Percentiles rank a stretch among this genome's conserved stretches.
Evolutionary conservation across 495 filamentous ascomycete genomes (phyloP).

Genomic region (Penicillium pulvis): DNA sequence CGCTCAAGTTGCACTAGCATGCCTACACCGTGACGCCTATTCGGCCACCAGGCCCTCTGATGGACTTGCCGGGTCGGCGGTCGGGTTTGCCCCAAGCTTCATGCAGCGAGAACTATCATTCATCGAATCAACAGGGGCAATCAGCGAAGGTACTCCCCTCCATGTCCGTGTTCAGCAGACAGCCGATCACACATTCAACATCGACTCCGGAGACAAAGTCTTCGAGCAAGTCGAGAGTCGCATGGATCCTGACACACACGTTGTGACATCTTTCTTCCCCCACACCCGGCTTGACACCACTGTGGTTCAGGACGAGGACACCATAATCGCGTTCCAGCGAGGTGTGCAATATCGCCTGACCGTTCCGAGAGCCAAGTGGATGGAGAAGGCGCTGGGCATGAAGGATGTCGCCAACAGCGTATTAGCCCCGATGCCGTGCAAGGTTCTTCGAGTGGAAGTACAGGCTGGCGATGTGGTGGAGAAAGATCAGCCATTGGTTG

Average conservation of each 20-base stretch:
- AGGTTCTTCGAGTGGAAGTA: constrained; percentile 83
- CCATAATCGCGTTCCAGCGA: constrained; percentile 77
- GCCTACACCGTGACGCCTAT: constrained; percentile 50
- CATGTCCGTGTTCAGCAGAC: constrained; percentile 69
- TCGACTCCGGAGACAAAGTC: constrained; percentile 56
- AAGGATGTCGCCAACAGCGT: constrained; percentile 84
- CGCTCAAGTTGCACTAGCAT: constrained; percentile 79
- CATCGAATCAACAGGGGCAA: constrained; percentile 30
- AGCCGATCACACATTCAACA: constrained; percentile 61
- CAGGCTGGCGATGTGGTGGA: constrained; percentile 76
- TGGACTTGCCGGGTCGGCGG: constrained; percentile 31
- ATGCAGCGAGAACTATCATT: constrained; percentile 62
- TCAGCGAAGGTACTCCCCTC: constrained; percentile 45
- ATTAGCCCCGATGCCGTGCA: constrained; percentile 92
- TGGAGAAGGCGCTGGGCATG: constrained; percentile 80
- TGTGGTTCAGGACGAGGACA: constrained; percentile 68
- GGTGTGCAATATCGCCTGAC: constrained; percentile 75
- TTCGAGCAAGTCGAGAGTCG: constrained; percentile 52
- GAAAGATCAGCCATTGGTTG: constrained; percentile 86
- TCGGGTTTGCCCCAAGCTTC: constrained; percentile 57
- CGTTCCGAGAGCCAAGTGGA: constrained; percentile 72
- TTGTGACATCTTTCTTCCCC: constrained; percentile 64
- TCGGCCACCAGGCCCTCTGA: constrained; percentile 21
- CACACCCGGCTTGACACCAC: constrained; percentile 80
- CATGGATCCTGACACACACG: constrained; percentile 35